phyloP scores from a whole-genome alignment of 2,329 filamentous ascomycete genomes.

The Colletotrichum orchidophilum region DNA sequence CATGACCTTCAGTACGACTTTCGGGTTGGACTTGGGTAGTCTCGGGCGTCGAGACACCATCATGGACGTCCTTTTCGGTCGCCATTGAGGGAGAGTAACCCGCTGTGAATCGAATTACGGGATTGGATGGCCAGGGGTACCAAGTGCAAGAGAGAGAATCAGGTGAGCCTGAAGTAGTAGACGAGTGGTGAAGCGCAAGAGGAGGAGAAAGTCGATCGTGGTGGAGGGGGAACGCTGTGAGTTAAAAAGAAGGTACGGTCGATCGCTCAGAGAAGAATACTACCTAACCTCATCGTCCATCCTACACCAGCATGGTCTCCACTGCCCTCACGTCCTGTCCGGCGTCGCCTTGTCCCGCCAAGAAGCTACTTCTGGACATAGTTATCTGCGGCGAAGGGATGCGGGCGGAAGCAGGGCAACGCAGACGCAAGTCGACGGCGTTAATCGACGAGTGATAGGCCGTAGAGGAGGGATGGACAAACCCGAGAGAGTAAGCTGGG shows the following conservation, averaged over 20 bases:
- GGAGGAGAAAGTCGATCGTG: background rate
- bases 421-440: background rate
- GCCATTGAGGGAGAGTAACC: background rate
- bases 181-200: slow-evolving; percentile 13
- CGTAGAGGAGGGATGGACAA: background rate
- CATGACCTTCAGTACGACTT: background rate
- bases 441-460: slow-evolving; percentile 11
- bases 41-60: slow-evolving; percentile 27
- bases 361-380: slow-evolving; percentile 14
- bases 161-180: background rate
- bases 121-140: background rate
- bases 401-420: background rate
- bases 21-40: slow-evolving; percentile 22
- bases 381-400: slow-evolving; percentile 27
- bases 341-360: slow-evolving; percentile 1
- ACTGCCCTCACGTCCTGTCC: slow-evolving; percentile 5
- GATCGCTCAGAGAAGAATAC: background rate
- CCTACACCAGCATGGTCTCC: background rate
- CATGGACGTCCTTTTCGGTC: slow-evolving; percentile 24
- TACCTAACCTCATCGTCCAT: background rate
- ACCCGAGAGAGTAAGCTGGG: slow-evolving; percentile 5
- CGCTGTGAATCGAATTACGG: background rate
- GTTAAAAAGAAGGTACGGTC: slow-evolving; percentile 11
- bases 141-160: background rate
- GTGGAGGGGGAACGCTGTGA: slow-evolving; percentile 13